Percentiles rank a stretch among this genome's conserved stretches.
These are phyloP conservation scores for Pseudogymnoascus sp. DNA, from an alignment of 2,329 filamentous ascomycete genomes.

Conservation along the genomic window DNA sequence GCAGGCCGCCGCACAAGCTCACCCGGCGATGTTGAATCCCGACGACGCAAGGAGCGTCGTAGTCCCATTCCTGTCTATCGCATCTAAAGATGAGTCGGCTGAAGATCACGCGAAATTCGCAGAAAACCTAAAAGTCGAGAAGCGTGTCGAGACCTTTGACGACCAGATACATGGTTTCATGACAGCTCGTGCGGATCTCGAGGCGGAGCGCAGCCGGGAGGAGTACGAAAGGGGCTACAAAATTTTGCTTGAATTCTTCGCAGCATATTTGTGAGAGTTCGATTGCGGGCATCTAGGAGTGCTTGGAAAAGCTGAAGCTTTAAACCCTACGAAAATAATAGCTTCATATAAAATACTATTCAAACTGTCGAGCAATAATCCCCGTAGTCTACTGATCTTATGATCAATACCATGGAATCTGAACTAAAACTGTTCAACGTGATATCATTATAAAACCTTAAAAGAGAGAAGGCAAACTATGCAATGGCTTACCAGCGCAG, in stretches of 20 bases:
- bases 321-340: background rate
- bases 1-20: slow-evolving; percentile 24
- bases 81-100: slow-evolving; percentile 43
- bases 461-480: background rate
- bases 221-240: slow-evolving; percentile 47
- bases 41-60: slow-evolving; percentile 40
- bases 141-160: slow-evolving; percentile 44
- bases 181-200: slow-evolving; percentile 45
- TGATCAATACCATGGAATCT: background rate
- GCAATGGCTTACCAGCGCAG: background rate
- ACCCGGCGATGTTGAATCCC: slow-evolving; percentile 22
- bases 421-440: background rate
- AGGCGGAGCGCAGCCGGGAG: slow-evolving; percentile 38
- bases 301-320: background rate
- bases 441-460: background rate
- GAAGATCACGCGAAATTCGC: slow-evolving; percentile 41
- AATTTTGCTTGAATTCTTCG: slow-evolving; percentile 39
- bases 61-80: slow-evolving; percentile 44
- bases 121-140: slow-evolving; percentile 36
- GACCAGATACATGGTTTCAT: slow-evolving; percentile 55
- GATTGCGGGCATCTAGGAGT: background rate
- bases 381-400: background rate
- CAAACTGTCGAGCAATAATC: background rate
- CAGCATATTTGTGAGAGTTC: slow-evolving; percentile 33
- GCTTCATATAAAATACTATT: background rate